Evolutionary conservation across 1,284 basidiomycete genomes (phyloP), one percentile per base, ranked within the genome.

Genomic region (Tremellales sp.): DNA sequence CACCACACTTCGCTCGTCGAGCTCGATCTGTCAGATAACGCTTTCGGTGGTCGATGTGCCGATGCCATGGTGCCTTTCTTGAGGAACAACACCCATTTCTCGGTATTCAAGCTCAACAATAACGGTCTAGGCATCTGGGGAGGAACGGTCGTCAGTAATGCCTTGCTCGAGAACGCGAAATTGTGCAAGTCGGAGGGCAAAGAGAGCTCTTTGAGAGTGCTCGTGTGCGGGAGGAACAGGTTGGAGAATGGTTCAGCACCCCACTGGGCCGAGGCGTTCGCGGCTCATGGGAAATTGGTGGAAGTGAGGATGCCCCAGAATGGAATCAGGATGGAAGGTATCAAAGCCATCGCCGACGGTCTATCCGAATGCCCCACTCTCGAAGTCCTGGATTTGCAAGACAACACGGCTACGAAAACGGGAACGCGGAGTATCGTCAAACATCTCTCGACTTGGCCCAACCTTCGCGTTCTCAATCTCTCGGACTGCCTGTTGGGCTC

Each of bases 281-380:
- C 83, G 6, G 87, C 84, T 33, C 92, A 97, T 67, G 84, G 82
- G 4, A 46, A 45, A 8, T 80, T 98, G 22, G 78, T 79, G 43
- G 90, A 97, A 64, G 86, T 98, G 31, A 81, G 87, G 58, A 86
- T 98, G 84, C 89, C 88, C 35, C 93, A 98, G 78, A 97, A 98
- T 67, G 96, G 93, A 2, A 97, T 99, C 64, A 81, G 93, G 57
- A 91, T 90, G 85, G 85, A 87, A 56, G 94, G 96, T 6, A 87
- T 97, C 64, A 81, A 81, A n/a, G 81, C 83, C 13, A 81, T 98
- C 40, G 87, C 87, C 21, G 68, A 76, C 26, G 94, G 92, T 2
- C 75, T 98, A 39, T 72, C 84, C 13, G 78, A 83, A 48, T 89
- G 87, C 69, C 75, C 78, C 1, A 75, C 78, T 42, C 77, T 98